Base-by-base conservation (phyloP, 2,329 filamentous ascomycete genomes). In the Fusarium tjaetaba region DNA sequence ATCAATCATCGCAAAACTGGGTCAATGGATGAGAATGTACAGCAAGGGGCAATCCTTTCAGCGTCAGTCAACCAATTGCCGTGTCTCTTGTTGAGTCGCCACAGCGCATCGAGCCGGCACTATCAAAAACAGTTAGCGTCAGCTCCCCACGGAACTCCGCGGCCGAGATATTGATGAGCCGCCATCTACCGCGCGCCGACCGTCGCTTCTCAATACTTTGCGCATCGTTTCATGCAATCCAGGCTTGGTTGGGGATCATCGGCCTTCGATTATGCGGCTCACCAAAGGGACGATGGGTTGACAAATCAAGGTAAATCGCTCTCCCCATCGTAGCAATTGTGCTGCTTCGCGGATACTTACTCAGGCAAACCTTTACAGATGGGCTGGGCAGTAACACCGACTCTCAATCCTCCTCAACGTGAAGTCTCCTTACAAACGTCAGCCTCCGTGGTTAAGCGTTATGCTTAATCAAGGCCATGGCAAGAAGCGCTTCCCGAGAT, bases 391-490 rank as follows among this genome's bases (percentile, higher is more conserved):
- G 20, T 13, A 9, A 28, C 7, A 15, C 2, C 18, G 4, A 11
- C 20, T 24, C 9, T 22, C 8, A 11, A 53, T 2, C 4, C 49
- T 28, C 10, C 13, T 22, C n/a, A 22, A 28, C 6, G 7, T 16
- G 4, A 13, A 38, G 18, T 2, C 2, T 16, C 14, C n/a, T 7
- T 38, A 16, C 32, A 38, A 38, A 16, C 10, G 5, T 4, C 49
- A 16, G 4, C 7, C 20, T 13, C 32, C 24, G 18, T 26, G 24
- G 32, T 38, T 16, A 26, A 53, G 49, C 24, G 49, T 11, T 28
- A 9, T 22, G 2, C 10, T 9, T 5, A 22, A 36, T 3, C 18
- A 22, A 22, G 7, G 3, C 7, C 10, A 38, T 9, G 18, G 2
- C 14, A 22, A 11, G 24, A 13, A 26, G 32, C 14, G n/a, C 10